Conservation (phyloP, 1,284 basidiomycete species). For the Papiliotrema nemorosa region DNA sequence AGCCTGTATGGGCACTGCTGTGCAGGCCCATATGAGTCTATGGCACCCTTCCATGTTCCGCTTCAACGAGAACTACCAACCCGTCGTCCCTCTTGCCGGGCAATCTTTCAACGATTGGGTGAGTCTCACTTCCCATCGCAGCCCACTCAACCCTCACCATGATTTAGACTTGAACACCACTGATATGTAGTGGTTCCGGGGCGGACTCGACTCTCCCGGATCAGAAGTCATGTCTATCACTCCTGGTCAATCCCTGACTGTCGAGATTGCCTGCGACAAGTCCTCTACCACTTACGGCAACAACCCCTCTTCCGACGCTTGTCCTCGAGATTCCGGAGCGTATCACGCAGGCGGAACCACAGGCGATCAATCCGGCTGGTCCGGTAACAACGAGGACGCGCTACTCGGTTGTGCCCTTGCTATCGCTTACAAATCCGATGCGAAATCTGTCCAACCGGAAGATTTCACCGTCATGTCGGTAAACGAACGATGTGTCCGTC, state of each 20-base stretch:
- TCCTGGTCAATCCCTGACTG: constrained; percentile 8
- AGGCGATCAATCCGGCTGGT: constrained; percentile 3
- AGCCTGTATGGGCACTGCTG: constrained; percentile 5
- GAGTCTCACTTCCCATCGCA: not conserved
- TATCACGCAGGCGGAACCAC: constrained; percentile 15
- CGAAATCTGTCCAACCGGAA: constrained; percentile 56
- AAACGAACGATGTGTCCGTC: constrained; percentile 69
- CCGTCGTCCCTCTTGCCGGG: constrained; percentile 10
- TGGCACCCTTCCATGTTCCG: constrained; percentile 11
- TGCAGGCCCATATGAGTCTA: constrained; percentile 12
- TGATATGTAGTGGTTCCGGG: constrained; percentile 15
- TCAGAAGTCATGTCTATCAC: constrained; percentile 8
- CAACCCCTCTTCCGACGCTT: constrained; percentile 7
- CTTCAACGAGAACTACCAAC: constrained; percentile 6
- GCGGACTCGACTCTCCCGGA: constrained; percentile 4
- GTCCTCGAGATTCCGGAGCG: constrained; percentile 11
- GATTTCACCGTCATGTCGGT: constrained; percentile 69
- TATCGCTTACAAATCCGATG: constrained; percentile 64
- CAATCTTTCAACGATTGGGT: constrained; percentile 16
- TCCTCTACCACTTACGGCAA: constrained; percentile 7
- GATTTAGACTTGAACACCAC: not conserved
- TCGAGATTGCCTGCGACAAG: constrained; percentile 15
- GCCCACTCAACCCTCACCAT: not conserved
- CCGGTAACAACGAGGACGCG: constrained; percentile 12
- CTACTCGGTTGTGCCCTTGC: constrained; percentile 52